These are phyloP conservation scores for Agrocybe pediades DNA, from an alignment of 768 basidiomycete genomes.

Conservation along the genomic window DNA sequence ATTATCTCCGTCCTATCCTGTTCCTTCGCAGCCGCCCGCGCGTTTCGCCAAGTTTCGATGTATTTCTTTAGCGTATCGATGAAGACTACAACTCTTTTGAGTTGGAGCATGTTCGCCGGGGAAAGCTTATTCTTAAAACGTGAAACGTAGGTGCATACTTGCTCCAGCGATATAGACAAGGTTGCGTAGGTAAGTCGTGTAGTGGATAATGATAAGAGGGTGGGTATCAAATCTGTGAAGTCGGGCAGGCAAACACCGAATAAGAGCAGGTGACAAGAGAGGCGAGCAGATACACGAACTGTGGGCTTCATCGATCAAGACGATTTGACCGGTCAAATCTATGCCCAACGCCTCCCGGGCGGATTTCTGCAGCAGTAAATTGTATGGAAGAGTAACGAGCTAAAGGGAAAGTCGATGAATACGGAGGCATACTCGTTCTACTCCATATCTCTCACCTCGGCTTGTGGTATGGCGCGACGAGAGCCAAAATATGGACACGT, in stretches of 20 bases:
- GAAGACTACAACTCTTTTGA: constrained; percentile 77
- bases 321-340: constrained; percentile 78
- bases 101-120: constrained; percentile 69
- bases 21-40: constrained; percentile 15
- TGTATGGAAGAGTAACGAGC: constrained; percentile 94
- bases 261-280: not conserved
- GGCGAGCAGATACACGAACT: constrained; percentile 53
- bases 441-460: constrained; percentile 63
- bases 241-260: not conserved
- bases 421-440: not conserved
- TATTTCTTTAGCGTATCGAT: constrained; percentile 70
- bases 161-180: constrained; percentile 64
- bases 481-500: constrained; percentile 96
- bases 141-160: constrained; percentile 75
- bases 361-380: constrained; percentile 79
- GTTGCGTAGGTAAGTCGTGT: constrained; percentile 57
- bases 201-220: constrained; percentile 85
- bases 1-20: constrained; percentile 58
- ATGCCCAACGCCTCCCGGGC: constrained; percentile 90
- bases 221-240: constrained; percentile 88
- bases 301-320: constrained; percentile 96
- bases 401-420: constrained; percentile 26
- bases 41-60: constrained; percentile 54
- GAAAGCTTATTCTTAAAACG: constrained; percentile 81
- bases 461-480: constrained; percentile 83